Evolutionary conservation across 148 eudicot genomes (phyloP), one percentile per base, ranked within the genome.

Genomic region (Euryodendron excelsum): DNA sequence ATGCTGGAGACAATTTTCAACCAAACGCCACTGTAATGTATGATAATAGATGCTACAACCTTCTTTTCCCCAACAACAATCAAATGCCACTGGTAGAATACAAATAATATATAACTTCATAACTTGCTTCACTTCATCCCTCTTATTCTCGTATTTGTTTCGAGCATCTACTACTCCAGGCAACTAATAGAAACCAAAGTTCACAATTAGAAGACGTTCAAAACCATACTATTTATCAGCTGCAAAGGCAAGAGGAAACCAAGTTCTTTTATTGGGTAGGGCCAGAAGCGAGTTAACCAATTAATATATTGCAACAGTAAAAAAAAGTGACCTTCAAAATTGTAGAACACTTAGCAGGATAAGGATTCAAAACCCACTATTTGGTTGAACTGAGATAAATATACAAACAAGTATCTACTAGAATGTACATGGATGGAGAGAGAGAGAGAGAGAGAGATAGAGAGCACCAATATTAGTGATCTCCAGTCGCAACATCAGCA

Each of bases 391-490:
- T 4, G 25, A 56, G 60, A 56, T 56, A 3, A 56, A 20, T 56
- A 20, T n/a, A 56, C 60, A 56, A 56, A n/a, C 12, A 12, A 56
- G 23, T 1, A 30, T 65, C 69, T n/a, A 20, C 3, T 11, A 5
- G 25, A 17, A 36, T 18, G 27, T 63, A 63, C 14, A 14, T 62
- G 15, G 23, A 64, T 65, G 69, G 23, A 9, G 2, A 8, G 55
- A 39, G 44, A 39, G 44, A 14, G 25, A 36, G 45, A 36, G 28
- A 65, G 45, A 8, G 45, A n/a, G n/a, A n/a, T n/a, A 33, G 45
- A 65, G 69, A 8, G 17, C 69, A 65, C 44, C 69, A 65, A 68
- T 23, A 39, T 68, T 41, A 68, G 10, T 50, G 30, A 68, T 68
- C 72, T 39, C 50, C 72, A 39, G 47, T 39, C 37, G 71, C 48